Conservation (phyloP, 441 rosid species). For the Flueggea neowawraea region DNA sequence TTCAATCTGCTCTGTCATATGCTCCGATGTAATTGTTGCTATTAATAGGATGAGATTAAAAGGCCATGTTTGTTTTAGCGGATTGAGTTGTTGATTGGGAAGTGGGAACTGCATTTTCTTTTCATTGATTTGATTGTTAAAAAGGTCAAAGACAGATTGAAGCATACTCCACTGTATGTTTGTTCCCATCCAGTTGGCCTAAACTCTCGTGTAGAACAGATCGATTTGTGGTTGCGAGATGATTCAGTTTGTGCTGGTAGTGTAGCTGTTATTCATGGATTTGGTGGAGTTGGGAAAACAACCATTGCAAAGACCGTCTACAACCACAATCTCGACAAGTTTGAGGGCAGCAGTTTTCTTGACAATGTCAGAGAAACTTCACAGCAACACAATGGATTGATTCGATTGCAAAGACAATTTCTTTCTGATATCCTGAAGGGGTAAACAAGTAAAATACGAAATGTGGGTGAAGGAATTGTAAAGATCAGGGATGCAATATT, state of each 20-base stretch:
- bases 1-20: no score
- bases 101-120: no score
- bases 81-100: no score
- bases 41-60: no score
- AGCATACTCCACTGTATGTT: constrained; percentile 9
- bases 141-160: constrained; percentile 11
- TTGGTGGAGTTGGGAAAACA: constrained; percentile 32
- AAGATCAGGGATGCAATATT: constrained; percentile 15
- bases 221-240: constrained; percentile 12
- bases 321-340: constrained; percentile 10
- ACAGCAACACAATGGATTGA: constrained; percentile 13
- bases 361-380: constrained; percentile 20
- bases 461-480: constrained; percentile 14
- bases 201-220: constrained; percentile 4
- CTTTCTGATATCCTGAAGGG: constrained; percentile 14
- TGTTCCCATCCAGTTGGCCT: constrained; percentile 22
- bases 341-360: constrained; percentile 20
- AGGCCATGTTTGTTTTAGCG: no score
- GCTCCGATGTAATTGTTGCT: no score
- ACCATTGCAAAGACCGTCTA: constrained; percentile 25
- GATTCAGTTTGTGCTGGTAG: constrained; percentile 5
- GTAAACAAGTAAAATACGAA: constrained; percentile 8
- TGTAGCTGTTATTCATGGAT: constrained; percentile 17
- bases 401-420: constrained; percentile 22
- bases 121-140: constrained; percentile 5